Evolutionary conservation across 371 early-diverging fungal genomes (phyloP).

Genomic region (Smittium culicis): DNA sequence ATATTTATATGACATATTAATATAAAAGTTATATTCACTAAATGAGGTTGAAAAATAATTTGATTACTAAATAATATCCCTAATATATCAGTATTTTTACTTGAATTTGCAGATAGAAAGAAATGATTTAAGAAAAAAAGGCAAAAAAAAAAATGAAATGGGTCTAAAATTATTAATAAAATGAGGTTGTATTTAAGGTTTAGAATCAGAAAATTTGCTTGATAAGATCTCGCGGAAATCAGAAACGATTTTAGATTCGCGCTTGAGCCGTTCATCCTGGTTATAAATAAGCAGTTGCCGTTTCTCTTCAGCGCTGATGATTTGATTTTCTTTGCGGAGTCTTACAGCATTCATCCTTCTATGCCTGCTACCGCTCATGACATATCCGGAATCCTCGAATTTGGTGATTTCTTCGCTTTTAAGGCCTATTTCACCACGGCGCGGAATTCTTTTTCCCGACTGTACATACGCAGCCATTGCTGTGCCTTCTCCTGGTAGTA

Average conservation of each 20-base stretch:
- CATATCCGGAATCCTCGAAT: conserved; percentile 80
- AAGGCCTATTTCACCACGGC: conserved; percentile 92
- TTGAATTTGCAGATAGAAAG: background rate
- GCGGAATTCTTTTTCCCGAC: conserved; percentile 87
- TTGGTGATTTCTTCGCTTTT: conserved; percentile 65
- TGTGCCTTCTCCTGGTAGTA: conserved; percentile 64
- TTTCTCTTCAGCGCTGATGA: conserved; percentile 75
- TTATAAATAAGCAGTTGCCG: conserved; percentile 56
- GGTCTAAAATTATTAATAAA: background rate
- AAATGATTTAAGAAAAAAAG: background rate
- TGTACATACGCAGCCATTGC: conserved; percentile 80
- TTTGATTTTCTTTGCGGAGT: conserved; percentile 87
- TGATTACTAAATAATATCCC: background rate
- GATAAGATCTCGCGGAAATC: conserved; percentile 57
- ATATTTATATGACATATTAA: no score
- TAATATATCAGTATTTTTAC: background rate
- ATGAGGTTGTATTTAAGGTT: background rate
- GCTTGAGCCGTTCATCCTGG: conserved; percentile 72
- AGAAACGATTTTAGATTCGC: conserved; percentile 79
- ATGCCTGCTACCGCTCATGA: conserved; percentile 91
- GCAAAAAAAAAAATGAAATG: background rate
- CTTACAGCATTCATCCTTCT: conserved; percentile 92
- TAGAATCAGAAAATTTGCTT: conserved; percentile 14
- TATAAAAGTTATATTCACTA: no score
- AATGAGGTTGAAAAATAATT: no score